A percentile compares a stretch with the other conserved stretches of the same genome.
Conservation (phyloP, 768 basidiomycete genomes). For the Phylloporus rhodoxanthus region DNA sequence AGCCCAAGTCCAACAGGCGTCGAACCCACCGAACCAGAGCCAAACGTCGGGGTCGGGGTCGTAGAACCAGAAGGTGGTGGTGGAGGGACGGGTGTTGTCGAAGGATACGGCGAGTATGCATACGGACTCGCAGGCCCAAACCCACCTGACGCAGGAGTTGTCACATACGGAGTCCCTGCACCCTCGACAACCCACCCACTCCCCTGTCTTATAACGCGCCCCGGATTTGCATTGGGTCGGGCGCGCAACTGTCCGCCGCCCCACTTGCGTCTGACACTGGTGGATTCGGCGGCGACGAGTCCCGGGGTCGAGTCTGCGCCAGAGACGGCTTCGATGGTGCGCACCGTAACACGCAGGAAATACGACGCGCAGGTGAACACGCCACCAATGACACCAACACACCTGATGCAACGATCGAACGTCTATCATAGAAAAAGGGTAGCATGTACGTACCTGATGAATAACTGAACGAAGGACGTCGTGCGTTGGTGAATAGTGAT, state of each 20-base stretch:
- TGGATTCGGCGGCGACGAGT: conserved; percentile 61
- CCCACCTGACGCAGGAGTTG: conserved; percentile 31
- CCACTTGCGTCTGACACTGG: conserved; percentile 65
- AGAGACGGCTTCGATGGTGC: conserved; percentile 61
- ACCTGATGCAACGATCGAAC: conserved; percentile 31
- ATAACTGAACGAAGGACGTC: conserved; percentile 69
- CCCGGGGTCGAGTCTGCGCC: conserved; percentile 46
- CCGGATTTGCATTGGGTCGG: conserved; percentile 33
- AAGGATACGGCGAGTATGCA: conserved; percentile 30
- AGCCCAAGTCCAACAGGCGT: conserved; percentile 29
- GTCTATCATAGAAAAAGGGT: neutral
- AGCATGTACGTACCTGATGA: conserved; percentile 51
- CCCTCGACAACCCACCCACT: conserved; percentile 57
- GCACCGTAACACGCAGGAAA: conserved; percentile 57
- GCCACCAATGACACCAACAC: conserved; percentile 90
- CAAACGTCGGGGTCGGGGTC: conserved; percentile 25
- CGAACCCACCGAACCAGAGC: conserved; percentile 28
- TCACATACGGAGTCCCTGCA: conserved; percentile 30
- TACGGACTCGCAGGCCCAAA: conserved; percentile 26
- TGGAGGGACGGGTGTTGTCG: conserved; percentile 2
- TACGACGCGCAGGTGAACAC: conserved; percentile 83
- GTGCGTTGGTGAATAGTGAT: conserved; percentile 87
- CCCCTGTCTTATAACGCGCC: conserved; percentile 51
- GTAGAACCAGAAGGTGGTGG: conserved; percentile 6
- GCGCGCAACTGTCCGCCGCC: conserved; percentile 58